Evolutionary conservation across 306 rosid genomes (phyloP).

Genomic region (Malus orientalis): DNA sequence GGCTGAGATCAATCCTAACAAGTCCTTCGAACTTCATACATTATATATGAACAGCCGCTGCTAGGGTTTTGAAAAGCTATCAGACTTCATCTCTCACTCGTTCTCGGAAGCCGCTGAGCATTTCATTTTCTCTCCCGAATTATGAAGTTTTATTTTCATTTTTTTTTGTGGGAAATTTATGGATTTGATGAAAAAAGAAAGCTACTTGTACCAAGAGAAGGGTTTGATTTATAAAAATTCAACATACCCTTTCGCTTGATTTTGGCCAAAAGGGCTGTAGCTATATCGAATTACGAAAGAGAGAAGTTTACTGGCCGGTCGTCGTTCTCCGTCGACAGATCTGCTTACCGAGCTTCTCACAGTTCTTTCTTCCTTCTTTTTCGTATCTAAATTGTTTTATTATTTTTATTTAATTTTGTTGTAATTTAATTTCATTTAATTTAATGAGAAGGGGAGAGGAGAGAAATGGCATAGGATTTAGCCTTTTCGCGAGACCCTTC

Average conservation of each 20-base stretch:
- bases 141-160: background rate
- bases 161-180: no score
- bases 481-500: conserved; percentile 59
- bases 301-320: conserved; percentile 80
- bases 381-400: background rate
- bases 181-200: background rate
- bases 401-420: background rate
- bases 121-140: background rate
- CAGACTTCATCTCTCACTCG: background rate
- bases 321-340: conserved; percentile 63
- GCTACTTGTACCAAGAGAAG: conserved; percentile 88
- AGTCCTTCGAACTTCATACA: background rate
- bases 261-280: conserved; percentile 91
- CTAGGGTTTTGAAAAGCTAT: background rate
- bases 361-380: background rate
- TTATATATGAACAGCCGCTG: background rate
- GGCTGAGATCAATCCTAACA: background rate
- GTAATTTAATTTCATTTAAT: background rate
- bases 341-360: conserved; percentile 96
- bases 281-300: conserved; percentile 8
- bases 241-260: conserved; percentile 56
- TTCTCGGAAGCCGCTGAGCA: background rate
- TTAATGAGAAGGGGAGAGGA: conserved; percentile 56
- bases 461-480: conserved; percentile 35
- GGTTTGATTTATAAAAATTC: conserved; percentile 19